Conservation (phyloP, 2,329 filamentous ascomycete genomes). For the Aspergillus niger region DNA sequence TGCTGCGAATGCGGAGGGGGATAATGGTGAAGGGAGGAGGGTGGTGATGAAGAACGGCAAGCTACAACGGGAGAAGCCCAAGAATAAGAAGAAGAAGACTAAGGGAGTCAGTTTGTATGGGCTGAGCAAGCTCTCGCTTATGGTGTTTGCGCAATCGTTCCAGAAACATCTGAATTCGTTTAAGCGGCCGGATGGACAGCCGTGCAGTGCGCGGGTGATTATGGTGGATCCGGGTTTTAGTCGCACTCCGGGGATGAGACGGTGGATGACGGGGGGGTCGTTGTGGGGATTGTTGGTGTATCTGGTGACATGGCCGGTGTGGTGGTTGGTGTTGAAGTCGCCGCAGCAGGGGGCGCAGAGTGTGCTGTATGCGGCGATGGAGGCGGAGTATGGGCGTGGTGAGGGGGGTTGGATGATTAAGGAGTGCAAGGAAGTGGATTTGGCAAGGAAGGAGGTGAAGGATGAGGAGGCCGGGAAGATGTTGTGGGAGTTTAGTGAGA, state of each 20-base stretch:
- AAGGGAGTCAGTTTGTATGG: constrained; percentile 53
- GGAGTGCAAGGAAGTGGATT: constrained; percentile 78
- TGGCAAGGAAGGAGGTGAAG: constrained; percentile 70
- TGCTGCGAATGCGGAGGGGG: neutral
- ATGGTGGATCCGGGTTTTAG: constrained; percentile 84
- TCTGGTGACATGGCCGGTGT: constrained; percentile 72
- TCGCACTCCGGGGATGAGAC: constrained; percentile 81
- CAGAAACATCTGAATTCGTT: constrained; percentile 89
- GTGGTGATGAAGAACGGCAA: neutral
- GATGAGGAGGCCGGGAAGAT: constrained; percentile 80
- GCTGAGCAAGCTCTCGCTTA: constrained; percentile 74
- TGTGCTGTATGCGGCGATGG: constrained; percentile 83
- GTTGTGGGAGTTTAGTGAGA: constrained; percentile 87
- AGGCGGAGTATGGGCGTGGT: constrained; percentile 66
- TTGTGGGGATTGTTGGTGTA: constrained; percentile 79
- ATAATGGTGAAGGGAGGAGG: neutral
- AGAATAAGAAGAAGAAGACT: constrained; percentile 20
- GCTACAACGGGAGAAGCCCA: constrained; percentile 31
- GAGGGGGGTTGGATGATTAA: constrained; percentile 75
- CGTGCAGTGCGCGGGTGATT: constrained; percentile 79
- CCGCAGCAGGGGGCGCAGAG: constrained; percentile 82
- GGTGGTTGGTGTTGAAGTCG: constrained; percentile 88
- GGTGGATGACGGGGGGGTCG: constrained; percentile 84
- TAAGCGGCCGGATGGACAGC: constrained; percentile 77
- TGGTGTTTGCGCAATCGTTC: constrained; percentile 85